Percentiles rank a stretch among this genome's conserved stretches.
Conservation (phyloP, 1,284 basidiomycete species). For the Moesziomyces sp. region DNA sequence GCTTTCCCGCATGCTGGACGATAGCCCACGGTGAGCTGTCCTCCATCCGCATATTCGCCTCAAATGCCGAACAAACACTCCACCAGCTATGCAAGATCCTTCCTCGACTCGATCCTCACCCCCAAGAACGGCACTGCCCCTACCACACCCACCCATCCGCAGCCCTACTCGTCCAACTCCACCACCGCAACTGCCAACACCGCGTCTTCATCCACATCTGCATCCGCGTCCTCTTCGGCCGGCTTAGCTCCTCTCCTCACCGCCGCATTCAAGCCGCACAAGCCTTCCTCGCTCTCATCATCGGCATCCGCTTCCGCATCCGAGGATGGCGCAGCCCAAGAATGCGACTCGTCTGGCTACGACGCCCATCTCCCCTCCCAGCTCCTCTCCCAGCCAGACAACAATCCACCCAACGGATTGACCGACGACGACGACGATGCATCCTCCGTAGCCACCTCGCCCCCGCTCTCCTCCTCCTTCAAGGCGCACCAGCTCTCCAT, state of each 20-base stretch:
- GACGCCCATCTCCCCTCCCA: slow-evolving; percentile 28
- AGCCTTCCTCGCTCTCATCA: slow-evolving; percentile 49
- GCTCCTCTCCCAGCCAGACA: slow-evolving; percentile 13
- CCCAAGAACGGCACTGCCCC: slow-evolving; percentile 16
- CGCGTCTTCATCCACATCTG: slow-evolving; percentile 12
- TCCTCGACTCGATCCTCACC: slow-evolving; percentile 36
- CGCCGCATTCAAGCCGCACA: slow-evolving; percentile 44
- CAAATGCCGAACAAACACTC: slow-evolving; percentile 22
- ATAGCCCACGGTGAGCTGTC: slow-evolving; percentile 3
- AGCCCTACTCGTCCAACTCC: slow-evolving; percentile 21
- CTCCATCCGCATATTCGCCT: not conserved
- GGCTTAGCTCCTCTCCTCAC: slow-evolving; percentile 29
- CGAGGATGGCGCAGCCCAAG: slow-evolving; percentile 33
- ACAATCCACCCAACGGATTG: slow-evolving; percentile 4
- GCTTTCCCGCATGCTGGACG: slow-evolving; percentile 10
- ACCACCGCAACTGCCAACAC: slow-evolving; percentile 19
- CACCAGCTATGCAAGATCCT: slow-evolving; percentile 35
- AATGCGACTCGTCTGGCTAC: slow-evolving; percentile 11
- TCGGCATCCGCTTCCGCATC: slow-evolving; percentile 53
- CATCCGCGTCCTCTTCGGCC: slow-evolving; percentile 17
- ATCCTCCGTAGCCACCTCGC: slow-evolving; percentile 37
- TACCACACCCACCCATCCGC: slow-evolving; percentile 7
- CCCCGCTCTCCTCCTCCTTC: slow-evolving; percentile 48
- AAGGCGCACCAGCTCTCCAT: slow-evolving; percentile 47
- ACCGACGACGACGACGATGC: slow-evolving; percentile 25